phyloP scores from a whole-genome alignment of 169 alveolate genomes.

The Babesia bigemina region DNA sequence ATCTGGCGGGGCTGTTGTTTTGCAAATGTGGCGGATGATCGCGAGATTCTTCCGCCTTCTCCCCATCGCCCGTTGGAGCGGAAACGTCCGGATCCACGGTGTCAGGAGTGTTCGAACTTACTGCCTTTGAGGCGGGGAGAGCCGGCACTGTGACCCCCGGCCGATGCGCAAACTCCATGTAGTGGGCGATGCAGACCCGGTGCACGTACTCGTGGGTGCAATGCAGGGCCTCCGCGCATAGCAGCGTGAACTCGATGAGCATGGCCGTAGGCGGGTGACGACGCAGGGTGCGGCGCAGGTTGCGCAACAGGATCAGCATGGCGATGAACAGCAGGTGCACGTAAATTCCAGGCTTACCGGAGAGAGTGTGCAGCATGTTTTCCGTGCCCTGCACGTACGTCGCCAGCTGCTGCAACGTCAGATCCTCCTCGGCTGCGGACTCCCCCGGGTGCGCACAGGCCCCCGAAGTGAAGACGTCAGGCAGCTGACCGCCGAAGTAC shows the following conservation, averaged over 20 bases:
- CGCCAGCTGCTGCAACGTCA: neutral
- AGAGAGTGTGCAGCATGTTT: conserved; percentile 23
- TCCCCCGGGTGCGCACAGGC: neutral
- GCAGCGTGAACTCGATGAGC: conserved; percentile 40
- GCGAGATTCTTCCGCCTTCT: too few relatives aligned
- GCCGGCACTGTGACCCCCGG: neutral
- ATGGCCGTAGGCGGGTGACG: conserved; percentile 18
- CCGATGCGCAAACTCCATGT: neutral
- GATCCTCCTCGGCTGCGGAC: conserved; percentile 17
- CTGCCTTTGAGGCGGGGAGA: neutral
- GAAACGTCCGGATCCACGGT: neutral
- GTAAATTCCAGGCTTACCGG: conserved; percentile 27
- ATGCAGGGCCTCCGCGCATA: conserved; percentile 34
- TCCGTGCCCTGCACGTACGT: conserved; percentile 36
- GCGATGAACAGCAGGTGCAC: conserved; percentile 20
- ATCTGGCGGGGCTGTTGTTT: neutral
- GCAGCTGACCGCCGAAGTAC: neutral
- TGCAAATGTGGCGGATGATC: neutral
- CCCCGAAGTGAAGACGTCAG: neutral
- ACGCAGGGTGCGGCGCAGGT: conserved; percentile 29
- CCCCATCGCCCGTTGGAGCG: neutral
- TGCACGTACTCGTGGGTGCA: conserved; percentile 44
- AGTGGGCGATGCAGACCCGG: neutral
- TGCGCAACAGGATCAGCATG: conserved; percentile 47
- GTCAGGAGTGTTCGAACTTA: neutral